These are phyloP conservation scores for Schizochytrium sp. DNA, from an alignment of 108 stramenopile genomes.

Conservation along the genomic window DNA sequence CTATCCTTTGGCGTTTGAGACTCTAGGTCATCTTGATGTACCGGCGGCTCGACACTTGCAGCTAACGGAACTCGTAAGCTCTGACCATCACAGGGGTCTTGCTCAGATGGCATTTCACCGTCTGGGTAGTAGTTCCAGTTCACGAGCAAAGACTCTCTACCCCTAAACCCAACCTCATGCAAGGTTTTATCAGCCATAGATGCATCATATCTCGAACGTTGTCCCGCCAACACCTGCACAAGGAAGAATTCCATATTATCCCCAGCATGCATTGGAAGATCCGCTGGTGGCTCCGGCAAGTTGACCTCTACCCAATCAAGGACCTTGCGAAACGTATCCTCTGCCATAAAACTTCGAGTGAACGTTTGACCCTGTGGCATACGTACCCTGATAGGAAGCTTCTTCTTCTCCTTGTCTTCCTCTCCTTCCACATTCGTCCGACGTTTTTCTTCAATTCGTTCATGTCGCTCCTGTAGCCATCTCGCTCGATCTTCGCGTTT, in stretches of 20 bases:
- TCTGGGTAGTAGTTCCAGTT: conserved; percentile 18
- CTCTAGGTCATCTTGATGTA: no score
- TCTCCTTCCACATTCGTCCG: background rate
- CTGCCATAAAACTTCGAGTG: background rate
- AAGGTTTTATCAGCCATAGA: background rate
- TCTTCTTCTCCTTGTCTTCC: background rate
- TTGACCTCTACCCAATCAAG: conserved; percentile 4
- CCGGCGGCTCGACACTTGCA: no score
- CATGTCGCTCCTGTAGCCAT: conserved; percentile 5
- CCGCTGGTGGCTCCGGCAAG: conserved; percentile 22
- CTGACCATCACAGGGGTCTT: background rate
- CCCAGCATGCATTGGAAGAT: background rate
- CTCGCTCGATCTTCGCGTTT: conserved; percentile 15
- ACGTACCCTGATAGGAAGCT: background rate
- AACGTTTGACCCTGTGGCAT: conserved; percentile 30
- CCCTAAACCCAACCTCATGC: background rate
- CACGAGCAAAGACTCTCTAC: conserved; percentile 38
- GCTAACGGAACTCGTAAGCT: no score
- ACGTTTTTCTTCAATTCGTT: background rate
- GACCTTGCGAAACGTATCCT: background rate
- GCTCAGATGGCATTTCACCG: conserved; percentile 7
- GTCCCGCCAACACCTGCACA: background rate
- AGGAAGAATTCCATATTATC: background rate
- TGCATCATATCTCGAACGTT: background rate
- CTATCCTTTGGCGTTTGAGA: no score